Base-by-base conservation (phyloP, 768 basidiomycete species). In the Plicaturopsis crispa region DNA sequence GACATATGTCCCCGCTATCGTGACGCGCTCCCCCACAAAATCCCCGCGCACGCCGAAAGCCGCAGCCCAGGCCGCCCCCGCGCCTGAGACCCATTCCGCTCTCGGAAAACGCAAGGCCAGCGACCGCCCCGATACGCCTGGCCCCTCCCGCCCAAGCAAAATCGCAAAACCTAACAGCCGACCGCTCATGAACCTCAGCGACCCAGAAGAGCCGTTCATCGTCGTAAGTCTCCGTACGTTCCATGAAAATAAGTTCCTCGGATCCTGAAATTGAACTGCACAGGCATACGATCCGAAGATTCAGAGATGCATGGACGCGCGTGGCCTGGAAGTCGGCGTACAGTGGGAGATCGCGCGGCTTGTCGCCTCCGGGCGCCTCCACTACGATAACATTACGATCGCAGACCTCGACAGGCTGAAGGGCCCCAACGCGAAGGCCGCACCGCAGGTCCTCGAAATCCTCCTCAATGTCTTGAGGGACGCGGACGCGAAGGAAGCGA, bases 271-370 rank as follows among this genome's bases (percentile, higher is more conserved):
- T 37, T 19, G n/a, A 37, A 11, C 7, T 33, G 24, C 21, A 3
- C 19, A 50, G 45, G 50, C 50, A 11, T 38, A 48, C n/a, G 32
- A 45, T 26, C 30, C 12, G 19, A 31, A 37, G 13, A 12, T 46
- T 13, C 47, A 42, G 17, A 24, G 34, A 10, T 34, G 33, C 32
- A 43, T 69, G 33, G 47, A 62, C n/a, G 20, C 32, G 6, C 48
- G 51, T 24, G 50, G 52, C 1, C 41, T 73, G 4, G 58, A 64
- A 2, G 70, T 62, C 40, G 70, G 73, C 6, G 68, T 66, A 2
- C 75, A 72, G 38, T 79, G 70, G 55, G 73, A 78, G 46, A 62
- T 79, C 18, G 71, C 67, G 0, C 65, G 73, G 1, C 54, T 65
- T 14, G 52, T 71, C 32, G 59, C 60, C 17, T 46, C 46, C 1